Evolutionary conservation across 495 filamentous ascomycete genomes (phyloP), one percentile per base, ranked within the genome.

Genomic region (Penicillium desertorum): DNA sequence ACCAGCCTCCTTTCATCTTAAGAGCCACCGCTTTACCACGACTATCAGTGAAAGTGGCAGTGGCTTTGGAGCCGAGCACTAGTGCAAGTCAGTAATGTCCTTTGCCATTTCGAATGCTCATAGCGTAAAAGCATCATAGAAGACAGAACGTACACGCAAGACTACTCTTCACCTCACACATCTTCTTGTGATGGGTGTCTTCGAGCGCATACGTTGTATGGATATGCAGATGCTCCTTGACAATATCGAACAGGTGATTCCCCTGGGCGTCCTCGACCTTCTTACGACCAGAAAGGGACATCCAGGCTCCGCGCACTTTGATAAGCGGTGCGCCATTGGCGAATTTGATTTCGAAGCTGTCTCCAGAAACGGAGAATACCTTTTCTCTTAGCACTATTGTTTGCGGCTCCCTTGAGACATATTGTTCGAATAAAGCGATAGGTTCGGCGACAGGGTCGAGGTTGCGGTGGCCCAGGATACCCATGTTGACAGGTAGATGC

Each of bases 311-410:
- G 43, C 82, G 71, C 12, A 86, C 77, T 56, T 79, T 76, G 50
- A 86, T 67, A 43, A 84, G 57, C 6, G 73, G 70, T 17, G 72
- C 61, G 8, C 82, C 81, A 45, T 65, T 73, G 5, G 68, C 62
- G 0, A 72, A 62, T 45, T 76, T 76, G 64, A 85, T 74, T 54
- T 79, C 75, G 66, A 86, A 86, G 66, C 72, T 79, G 71, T 86
- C 81, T 22, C 80, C 78, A 16, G 79, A 72, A 23, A 82, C 68
- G 17, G 81, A 83, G 45, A 81, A 58, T 5, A 83, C 66, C 47
- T 82, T 80, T 57, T 87, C 83, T 59, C 76, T 81, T 36, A 87
- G 62, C 5, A 80, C 56, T 7, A 87, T 57, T 1, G 76, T 78
- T 51, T 81, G 76, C 36, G 71, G 62, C 45, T 79, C 68, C 12